These are phyloP conservation scores for Hyphodiscus sp. DNA, from an alignment of 2,329 filamentous ascomycete genomes.

Conservation along the genomic window DNA sequence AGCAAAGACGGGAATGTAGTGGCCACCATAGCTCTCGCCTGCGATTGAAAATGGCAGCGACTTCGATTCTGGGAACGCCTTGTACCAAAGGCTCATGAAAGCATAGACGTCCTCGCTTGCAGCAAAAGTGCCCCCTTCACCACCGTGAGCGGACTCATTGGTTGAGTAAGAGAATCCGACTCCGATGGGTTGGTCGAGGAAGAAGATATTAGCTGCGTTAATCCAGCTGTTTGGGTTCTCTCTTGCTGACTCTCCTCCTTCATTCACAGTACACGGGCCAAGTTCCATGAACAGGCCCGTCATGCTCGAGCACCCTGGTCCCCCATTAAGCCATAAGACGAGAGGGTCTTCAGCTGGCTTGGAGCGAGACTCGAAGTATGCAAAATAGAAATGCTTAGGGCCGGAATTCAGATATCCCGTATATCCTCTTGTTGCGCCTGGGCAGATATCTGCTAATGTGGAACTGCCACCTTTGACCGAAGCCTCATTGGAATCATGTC, in stretches of 20 bases:
- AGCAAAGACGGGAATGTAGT: conserved; percentile 28
- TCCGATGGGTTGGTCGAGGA: conserved; percentile 55
- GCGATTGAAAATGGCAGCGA: conserved; percentile 35
- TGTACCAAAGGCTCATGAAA: conserved; percentile 21
- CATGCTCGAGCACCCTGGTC: conserved; percentile 54
- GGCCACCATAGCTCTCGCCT: conserved; percentile 20
- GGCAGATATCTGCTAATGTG: conserved; percentile 14
- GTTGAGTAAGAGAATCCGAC: conserved; percentile 47
- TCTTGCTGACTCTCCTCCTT: no score
- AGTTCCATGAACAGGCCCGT: background rate
- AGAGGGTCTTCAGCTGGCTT: conserved; percentile 41
- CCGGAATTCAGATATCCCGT: conserved; percentile 19
- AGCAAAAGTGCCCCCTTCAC: conserved; percentile 14
- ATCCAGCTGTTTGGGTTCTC: conserved; percentile 56
- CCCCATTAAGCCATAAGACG: conserved; percentile 58
- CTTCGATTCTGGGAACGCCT: conserved; percentile 38
- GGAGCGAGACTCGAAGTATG: conserved; percentile 33
- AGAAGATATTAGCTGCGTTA: conserved; percentile 45
- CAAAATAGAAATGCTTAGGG: conserved; percentile 18
- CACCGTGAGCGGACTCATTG: conserved; percentile 8
- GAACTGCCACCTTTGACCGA: conserved; percentile 4
- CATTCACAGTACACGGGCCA: no score
- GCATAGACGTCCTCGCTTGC: conserved; percentile 20
- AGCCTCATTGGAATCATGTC: conserved; percentile 5
- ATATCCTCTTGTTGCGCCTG: conserved; percentile 18